Evolutionary conservation across 83 land plant species (phyloP), one percentile per base, ranked within the genome.

Genomic region (Picea abies): DNA sequence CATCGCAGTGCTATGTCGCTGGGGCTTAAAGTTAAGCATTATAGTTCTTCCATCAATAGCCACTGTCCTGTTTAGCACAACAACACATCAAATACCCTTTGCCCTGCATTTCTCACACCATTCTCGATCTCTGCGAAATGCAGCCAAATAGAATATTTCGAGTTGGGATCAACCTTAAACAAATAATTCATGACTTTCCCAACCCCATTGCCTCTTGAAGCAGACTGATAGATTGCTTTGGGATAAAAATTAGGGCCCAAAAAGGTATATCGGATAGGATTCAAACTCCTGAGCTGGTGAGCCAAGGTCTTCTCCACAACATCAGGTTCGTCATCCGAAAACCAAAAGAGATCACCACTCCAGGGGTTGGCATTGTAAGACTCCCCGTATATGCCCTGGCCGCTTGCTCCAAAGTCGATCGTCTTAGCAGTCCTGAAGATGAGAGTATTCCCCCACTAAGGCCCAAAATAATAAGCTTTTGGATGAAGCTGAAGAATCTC

Each of bases 121-220:
- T 56, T 7, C 29, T 91, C 92, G 79, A 97, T 97, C 88, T 97
- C 99, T 58, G 98, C 97, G 90, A 97, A 97, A 79, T 97, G 97
- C 22, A 97, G 60, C 98, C 99, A 97, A 9, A 97, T 80, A 35
- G 98, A 94, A 84, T 97, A 97, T 61, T 93, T 96, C 80, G 85
- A 84, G 58, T 90, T 94, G 35, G 99, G 94, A 63, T 94, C 94
- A 61, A 94, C 93, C 25, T 92, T 94, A 84, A 96, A 64, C 60
- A 85, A 84, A 81, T 90, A 97, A 4, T 85, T 78, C 65, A 97
- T 80, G 26, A 80, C 86, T 9, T 88, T 88, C 65, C 89, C 80
- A 39, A 47, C 70, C 71, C 83, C 90, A 52, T 11, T 52, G 56
- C 94, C 89, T 37, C 83, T 70, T 63, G 94, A 86, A 26, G 96